These are phyloP conservation scores for Ceratobasidium sp. DNA, from an alignment of 1,284 basidiomycete genomes.

Conservation along the genomic window DNA sequence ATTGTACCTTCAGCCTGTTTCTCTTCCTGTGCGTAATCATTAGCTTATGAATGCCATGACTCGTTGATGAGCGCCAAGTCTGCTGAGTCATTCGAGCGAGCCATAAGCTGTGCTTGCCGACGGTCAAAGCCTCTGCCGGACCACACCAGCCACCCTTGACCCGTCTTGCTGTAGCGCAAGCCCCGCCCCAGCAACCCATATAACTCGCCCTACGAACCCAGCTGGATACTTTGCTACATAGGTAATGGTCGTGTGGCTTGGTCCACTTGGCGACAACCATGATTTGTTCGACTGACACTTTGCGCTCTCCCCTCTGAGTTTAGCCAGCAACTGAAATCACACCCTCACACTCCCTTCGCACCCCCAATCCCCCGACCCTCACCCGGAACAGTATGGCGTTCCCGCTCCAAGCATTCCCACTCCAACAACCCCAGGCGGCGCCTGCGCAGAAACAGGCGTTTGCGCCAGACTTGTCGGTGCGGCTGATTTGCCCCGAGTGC, in stretches of 20 bases:
- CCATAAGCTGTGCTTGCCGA: not conserved
- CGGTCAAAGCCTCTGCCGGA: conserved; percentile 26
- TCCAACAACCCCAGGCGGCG: conserved; percentile 71
- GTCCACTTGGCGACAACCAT: conserved; percentile 26
- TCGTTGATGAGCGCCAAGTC: conserved; percentile 11
- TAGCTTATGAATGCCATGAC: conserved; percentile 11
- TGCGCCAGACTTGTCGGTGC: conserved; percentile 80
- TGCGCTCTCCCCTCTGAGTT: conserved; percentile 8
- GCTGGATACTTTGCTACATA: conserved; percentile 7
- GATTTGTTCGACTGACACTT: conserved; percentile 18
- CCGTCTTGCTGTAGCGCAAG: not conserved
- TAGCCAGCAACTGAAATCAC: not conserved
- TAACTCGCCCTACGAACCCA: not conserved
- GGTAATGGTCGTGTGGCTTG: conserved; percentile 34
- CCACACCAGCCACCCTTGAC: conserved; percentile 40
- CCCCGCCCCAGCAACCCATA: not conserved
- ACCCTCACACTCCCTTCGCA: not conserved
- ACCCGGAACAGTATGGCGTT: conserved; percentile 9
- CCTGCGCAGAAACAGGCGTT: conserved; percentile 74
- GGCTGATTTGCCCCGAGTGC: conserved; percentile 95
- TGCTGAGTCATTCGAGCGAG: not conserved
- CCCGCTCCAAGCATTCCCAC: conserved; percentile 58
- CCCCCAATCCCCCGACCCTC: not conserved
- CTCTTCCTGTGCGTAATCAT: not conserved
- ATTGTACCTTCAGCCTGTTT: conserved; percentile 4